Evolutionary conservation across 2,329 filamentous ascomycete genomes (phyloP).

Genomic region (Talaromyces marneffei): DNA sequence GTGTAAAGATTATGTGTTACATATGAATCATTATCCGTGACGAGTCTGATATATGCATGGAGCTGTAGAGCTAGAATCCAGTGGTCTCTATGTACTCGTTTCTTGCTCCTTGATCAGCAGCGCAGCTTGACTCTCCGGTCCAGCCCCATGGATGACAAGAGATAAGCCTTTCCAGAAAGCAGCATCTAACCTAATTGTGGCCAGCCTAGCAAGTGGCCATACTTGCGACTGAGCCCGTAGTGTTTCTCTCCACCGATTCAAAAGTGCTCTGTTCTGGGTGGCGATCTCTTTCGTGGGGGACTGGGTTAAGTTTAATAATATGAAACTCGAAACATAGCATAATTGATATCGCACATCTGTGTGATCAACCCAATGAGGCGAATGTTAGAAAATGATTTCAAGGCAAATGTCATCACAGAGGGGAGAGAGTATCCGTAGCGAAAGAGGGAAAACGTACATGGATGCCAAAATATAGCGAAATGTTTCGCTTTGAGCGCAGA

Average conservation of each 20-base stretch:
- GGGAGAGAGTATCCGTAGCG: too few relatives aligned
- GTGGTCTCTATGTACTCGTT: background rate
- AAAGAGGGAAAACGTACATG: background rate
- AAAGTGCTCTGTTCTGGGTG: background rate
- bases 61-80: too few relatives aligned
- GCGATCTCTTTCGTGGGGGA: background rate
- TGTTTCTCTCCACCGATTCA: background rate
- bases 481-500: background rate
- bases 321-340: slow-evolving; percentile 3
- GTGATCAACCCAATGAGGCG: background rate
- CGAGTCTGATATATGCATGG: too few relatives aligned
- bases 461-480: slow-evolving; percentile 2
- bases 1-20: too few relatives aligned
- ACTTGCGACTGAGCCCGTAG: slow-evolving; percentile 1
- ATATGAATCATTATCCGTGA: too few relatives aligned
- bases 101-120: background rate
- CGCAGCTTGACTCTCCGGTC: background rate
- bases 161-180: background rate
- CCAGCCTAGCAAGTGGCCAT: background rate
- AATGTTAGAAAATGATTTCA: background rate
- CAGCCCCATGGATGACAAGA: background rate
- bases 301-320: background rate
- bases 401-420: too few relatives aligned
- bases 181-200: background rate
- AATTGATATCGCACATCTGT: slow-evolving; percentile 4